Evolutionary conservation across 768 basidiomycete species (phyloP), one percentile per base, ranked within the genome.

Genomic region (Phlegmacium glaucopus): DNA sequence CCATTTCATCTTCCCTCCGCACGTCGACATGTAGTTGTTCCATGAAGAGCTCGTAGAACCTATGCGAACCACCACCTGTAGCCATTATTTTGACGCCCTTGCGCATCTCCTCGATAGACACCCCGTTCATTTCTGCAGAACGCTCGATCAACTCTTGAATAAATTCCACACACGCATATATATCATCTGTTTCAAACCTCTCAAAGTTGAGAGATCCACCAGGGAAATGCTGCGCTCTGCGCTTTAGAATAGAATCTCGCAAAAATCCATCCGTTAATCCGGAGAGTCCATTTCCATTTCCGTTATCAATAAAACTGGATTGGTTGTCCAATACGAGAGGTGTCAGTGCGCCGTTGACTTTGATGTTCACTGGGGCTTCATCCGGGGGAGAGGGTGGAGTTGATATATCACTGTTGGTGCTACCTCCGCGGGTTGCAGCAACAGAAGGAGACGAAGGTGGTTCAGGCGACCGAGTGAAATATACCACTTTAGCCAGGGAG

Each of bases 191-290:
- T 71, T 99, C 87, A 72, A 97, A 99, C 22, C 94, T 85, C 65
- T 91, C 92, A 61, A 98, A 99, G 69, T 97, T 99, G 63, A 99
- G 82, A 40, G 93, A 90, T 2, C 96, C 96, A 12, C 96, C 96
- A 3, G 94, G 94, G 57, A 96, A 89, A 61, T 95, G 90, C 54
- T 87, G 81, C 42, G 82, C 77, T 17, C 82, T 82, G 43, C 82
- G 80, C 51, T 82, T 83, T 35, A 90, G 77, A 50, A 85, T 78
- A 45, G 79, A 79, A 45, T 82, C 80, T 48, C 78, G 82, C 44
- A 84, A 69, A 28, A 82, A 61, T 30, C 67, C 69, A 49, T 68
- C 67, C 46, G 69, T 65, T 26, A 77, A 63, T 16, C 64, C 66
- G 26, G 65, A 68, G 15, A 73, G 60, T 18, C 65, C 65, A 40